Evolutionary conservation across 2,329 filamentous ascomycete genomes (phyloP).

Genomic region (Pseudogymnoascus sp.): DNA sequence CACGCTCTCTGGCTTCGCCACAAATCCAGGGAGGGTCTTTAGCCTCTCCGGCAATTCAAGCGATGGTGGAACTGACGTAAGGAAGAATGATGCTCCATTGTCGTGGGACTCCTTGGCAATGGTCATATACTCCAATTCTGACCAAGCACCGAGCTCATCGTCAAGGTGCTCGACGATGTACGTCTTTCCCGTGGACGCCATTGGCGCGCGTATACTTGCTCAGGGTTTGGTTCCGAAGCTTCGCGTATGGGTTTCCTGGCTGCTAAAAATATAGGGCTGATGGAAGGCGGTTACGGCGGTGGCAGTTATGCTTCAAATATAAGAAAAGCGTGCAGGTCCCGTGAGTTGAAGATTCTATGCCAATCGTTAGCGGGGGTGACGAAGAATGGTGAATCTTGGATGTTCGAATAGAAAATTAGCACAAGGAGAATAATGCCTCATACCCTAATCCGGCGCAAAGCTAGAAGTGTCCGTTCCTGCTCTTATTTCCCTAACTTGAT

Average conservation of each 20-base stretch:
- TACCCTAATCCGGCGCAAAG: neutral
- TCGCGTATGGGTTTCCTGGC: neutral
- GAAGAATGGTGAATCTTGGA: neutral
- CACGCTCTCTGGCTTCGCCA: constrained; percentile 68
- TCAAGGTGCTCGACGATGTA: constrained; percentile 97
- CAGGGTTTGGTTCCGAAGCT: neutral
- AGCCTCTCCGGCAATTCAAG: constrained; percentile 59
- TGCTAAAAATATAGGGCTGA: neutral
- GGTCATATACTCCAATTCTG: constrained; percentile 80
- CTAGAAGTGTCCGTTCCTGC: constrained; percentile 3
- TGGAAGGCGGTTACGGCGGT: neutral
- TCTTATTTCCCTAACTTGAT: neutral
- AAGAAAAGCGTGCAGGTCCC: neutral
- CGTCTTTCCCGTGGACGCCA: constrained; percentile 49
- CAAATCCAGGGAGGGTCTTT: constrained; percentile 53
- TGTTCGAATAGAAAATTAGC: neutral
- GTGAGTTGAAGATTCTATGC: neutral
- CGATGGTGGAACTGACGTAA: constrained; percentile 69
- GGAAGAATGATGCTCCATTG: constrained; percentile 62
- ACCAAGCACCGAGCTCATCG: constrained; percentile 89
- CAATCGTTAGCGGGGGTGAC: neutral
- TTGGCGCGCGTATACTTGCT: constrained; percentile 18
- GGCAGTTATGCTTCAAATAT: neutral
- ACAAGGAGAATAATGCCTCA: neutral
- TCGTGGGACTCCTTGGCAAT: constrained; percentile 76